Base-by-base conservation (phyloP, 2,329 filamentous ascomycete genomes). In the Aspergillus latus region DNA sequence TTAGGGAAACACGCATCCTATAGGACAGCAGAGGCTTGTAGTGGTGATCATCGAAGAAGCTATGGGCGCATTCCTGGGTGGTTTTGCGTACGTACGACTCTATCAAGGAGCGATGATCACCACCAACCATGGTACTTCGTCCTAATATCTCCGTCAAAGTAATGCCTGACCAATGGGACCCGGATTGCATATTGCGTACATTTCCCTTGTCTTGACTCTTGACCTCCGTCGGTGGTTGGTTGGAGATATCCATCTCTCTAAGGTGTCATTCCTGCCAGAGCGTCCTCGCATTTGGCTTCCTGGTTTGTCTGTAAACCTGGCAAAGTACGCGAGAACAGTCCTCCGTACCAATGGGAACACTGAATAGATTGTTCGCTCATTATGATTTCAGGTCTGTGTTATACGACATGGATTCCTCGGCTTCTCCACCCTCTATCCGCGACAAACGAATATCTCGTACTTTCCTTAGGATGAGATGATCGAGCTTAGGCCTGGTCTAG, bases 21-120 rank as follows among this genome's bases (percentile, higher is more conserved):
- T 46, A 52, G 42, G 50, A 5, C 13, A 32, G 50, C 16, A 21
- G 21, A 26, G 11, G 21, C n/a, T 13, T 40, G 37, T 54, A 40
- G 47, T 43, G 52, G 53, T 59, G 52, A 57, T 43, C 29, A 48
- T 5, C 48, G 9, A 8, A 21, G 49, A 39, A 21, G 46, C 15
- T 13, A 34, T 52, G 56, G 34, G 49, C 40, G 26, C 64, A 66
- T 66, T 66, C 64, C 58, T 58, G 54, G 63, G 58, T 30, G 49
- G 43, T 59, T 59, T 59, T 44, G 43, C 10, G 16, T 52, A 34
- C 50, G 50, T 47, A 47, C 29, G 43, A 40, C 43, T 21, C 29
- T 10, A 43, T 30, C 50, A 46, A 47, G 43, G 50, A 52, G 50
- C 9, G 42, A 16, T 30, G 50, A 40, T 43, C 26, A n/a, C 11